A percentile compares a stretch with the other conserved stretches of the same genome.
Evolutionary conservation across 1,284 basidiomycete species (phyloP).

Genomic region (Cryptococcus depauperatus): DNA sequence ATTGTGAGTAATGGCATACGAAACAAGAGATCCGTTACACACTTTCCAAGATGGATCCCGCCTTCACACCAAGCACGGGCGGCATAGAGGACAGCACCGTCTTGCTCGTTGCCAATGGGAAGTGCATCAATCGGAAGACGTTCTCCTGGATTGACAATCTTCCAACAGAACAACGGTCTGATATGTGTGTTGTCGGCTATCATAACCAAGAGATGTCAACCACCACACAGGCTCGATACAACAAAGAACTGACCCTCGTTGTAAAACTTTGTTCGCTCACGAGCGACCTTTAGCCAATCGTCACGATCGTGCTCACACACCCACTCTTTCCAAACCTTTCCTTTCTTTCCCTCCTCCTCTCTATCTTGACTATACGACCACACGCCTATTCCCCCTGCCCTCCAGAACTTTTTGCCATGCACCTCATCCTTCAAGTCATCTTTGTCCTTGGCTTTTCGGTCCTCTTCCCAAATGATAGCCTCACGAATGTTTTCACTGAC

Average conservation of each 20-base stretch:
- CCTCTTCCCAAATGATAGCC: constrained; percentile 20
- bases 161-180: constrained; percentile 36
- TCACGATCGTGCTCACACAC: constrained; percentile 18
- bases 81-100: constrained; percentile 34
- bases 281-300: constrained; percentile 61
- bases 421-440: constrained; percentile 31
- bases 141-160: constrained; percentile 31
- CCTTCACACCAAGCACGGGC: constrained; percentile 37
- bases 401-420: constrained; percentile 30
- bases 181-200: constrained; percentile 6
- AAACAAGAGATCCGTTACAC: constrained; percentile 9
- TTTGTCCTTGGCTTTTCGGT: constrained; percentile 15
- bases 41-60: constrained; percentile 43
- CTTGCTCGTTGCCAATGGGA: constrained; percentile 38
- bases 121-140: constrained; percentile 37
- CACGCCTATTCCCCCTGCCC: constrained; percentile 34
- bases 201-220: neutral
- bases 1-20: neutral
- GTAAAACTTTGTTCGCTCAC: constrained; percentile 52
- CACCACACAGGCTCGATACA: neutral
- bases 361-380: constrained; percentile 26
- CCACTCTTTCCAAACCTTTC: constrained; percentile 27
- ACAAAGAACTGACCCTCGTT: constrained; percentile 13
- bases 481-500: constrained; percentile 19
- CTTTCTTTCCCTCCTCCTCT: constrained; percentile 23